phyloP scores from a whole-genome alignment of 2,329 filamentous ascomycete species.

The Beauveria scarabaeidicola region DNA sequence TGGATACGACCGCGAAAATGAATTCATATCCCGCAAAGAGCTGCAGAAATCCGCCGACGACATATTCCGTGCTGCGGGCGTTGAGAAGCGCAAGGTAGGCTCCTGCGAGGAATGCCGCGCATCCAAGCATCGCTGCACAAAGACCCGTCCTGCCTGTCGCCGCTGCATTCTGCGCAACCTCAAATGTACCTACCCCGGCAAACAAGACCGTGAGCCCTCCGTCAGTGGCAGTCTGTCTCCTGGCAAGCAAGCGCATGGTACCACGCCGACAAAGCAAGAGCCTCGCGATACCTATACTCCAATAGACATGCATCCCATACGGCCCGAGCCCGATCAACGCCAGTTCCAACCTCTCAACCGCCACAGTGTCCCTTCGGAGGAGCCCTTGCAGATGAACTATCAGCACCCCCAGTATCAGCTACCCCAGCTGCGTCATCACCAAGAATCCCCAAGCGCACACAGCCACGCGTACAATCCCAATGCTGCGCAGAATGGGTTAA shows the following conservation, averaged over 20 bases:
- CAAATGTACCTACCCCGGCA: constrained; percentile 16
- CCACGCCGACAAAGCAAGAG: constrained; percentile 1
- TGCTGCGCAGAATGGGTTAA: neutral
- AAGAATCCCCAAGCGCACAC: neutral
- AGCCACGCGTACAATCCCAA: neutral
- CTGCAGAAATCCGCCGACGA: constrained; percentile 18
- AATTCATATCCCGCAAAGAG: constrained; percentile 16
- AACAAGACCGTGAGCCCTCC: constrained; percentile 11
- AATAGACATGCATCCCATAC: constrained; percentile 5
- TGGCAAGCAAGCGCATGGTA: neutral
- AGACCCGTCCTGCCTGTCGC: constrained; percentile 19
- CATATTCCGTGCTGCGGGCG: constrained; percentile 20
- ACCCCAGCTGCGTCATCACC: constrained; percentile 5
- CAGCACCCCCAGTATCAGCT: neutral
- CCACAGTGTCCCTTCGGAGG: neutral
- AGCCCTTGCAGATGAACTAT: neutral
- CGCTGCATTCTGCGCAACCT: constrained; percentile 18
- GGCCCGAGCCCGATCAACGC: constrained; percentile 4
- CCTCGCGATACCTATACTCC: neutral
- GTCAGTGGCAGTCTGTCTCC: constrained; percentile 5
- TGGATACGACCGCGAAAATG: constrained; percentile 16
- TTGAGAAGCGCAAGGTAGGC: constrained; percentile 21
- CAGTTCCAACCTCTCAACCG: constrained; percentile 11
- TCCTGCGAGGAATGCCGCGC: constrained; percentile 21
- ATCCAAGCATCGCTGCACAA: constrained; percentile 20